These are phyloP conservation scores for Cladorrhinum samala DNA, from an alignment of 495 filamentous ascomycete genomes.

Conservation along the genomic window DNA sequence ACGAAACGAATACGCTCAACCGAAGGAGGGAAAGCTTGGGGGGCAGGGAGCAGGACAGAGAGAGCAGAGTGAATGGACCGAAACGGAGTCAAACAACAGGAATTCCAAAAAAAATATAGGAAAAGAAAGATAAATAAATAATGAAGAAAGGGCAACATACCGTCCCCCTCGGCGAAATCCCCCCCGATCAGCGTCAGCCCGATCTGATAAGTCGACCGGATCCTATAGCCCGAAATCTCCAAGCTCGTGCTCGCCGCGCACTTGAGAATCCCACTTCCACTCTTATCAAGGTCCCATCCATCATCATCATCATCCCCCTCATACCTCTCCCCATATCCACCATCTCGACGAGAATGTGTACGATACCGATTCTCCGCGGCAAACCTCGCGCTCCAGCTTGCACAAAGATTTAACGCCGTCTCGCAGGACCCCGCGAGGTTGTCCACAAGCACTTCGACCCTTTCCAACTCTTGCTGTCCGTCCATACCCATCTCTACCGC, in stretches of 20 bases:
- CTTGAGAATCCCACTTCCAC: too few relatives aligned
- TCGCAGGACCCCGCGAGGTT: not conserved
- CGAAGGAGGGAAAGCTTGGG: not conserved
- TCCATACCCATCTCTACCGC: too few relatives aligned
- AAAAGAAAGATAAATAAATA: too few relatives aligned
- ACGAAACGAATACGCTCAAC: not conserved
- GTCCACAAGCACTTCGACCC: not conserved
- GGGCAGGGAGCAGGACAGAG: not conserved
- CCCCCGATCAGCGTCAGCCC: slow-evolving; percentile 32
- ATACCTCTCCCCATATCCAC: too few relatives aligned
- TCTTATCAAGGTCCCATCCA: too few relatives aligned
- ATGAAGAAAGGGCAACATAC: slow-evolving; percentile 16
- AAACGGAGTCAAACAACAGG: too few relatives aligned
- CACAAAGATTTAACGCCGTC: not conserved
- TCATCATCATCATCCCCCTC: too few relatives aligned
- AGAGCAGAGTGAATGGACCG: too few relatives aligned
- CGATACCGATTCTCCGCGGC: not conserved
- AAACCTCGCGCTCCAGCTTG: not conserved
- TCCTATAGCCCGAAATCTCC: slow-evolving; percentile 26
- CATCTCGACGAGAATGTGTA: too few relatives aligned
- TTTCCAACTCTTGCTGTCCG: not conserved
- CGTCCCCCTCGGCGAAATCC: slow-evolving; percentile 31
- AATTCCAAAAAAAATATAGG: too few relatives aligned
- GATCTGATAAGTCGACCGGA: slow-evolving; percentile 29
- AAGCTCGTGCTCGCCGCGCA: slow-evolving; percentile 32